Percentiles rank a stretch among this genome's conserved stretches.
Evolutionary conservation across 1,284 basidiomycete species (phyloP).

Genomic region (Fomitopsis schrenkii): DNA sequence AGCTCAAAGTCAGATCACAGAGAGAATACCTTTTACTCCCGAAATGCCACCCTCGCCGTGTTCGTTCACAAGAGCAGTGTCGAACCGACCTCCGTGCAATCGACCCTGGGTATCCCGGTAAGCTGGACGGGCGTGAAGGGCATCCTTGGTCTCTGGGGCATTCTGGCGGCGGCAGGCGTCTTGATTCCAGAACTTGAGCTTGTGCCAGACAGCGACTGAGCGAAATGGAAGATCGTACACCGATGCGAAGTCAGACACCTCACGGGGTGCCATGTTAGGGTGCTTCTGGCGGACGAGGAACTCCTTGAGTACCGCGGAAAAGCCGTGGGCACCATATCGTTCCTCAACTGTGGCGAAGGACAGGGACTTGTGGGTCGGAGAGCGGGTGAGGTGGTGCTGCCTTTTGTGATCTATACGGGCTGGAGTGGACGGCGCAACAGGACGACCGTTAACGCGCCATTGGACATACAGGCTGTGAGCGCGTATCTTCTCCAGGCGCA

Average conservation of each 20-base stretch:
- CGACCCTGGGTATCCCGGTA: constrained; percentile 3
- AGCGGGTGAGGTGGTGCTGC: constrained; percentile 18
- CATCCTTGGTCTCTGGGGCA: constrained; percentile 1
- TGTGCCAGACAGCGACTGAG: constrained; percentile 10
- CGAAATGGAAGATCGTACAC: constrained; percentile 1
- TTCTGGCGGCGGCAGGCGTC: neutral
- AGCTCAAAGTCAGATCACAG: no score
- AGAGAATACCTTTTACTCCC: constrained; percentile 6
- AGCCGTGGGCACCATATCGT: constrained; percentile 22
- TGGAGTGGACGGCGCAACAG: neutral
- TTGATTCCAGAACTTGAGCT: constrained; percentile 9
- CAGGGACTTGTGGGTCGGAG: constrained; percentile 11
- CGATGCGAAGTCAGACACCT: constrained; percentile 1
- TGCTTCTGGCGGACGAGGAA: constrained; percentile 16
- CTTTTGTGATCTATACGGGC: neutral
- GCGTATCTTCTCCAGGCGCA: neutral
- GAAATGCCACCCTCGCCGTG: neutral
- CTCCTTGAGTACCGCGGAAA: constrained; percentile 24
- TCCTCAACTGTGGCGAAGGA: constrained; percentile 11
- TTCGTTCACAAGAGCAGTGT: constrained; percentile 13
- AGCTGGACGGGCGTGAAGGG: constrained; percentile 9
- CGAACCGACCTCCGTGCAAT: constrained; percentile 11
- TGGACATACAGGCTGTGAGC: constrained; percentile 17
- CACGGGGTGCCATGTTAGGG: neutral
- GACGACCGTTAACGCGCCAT: constrained; percentile 12